Evolutionary conservation across 1,284 basidiomycete species (phyloP), one percentile per base, ranked within the genome.

Genomic region (Cryptococcus sp.): DNA sequence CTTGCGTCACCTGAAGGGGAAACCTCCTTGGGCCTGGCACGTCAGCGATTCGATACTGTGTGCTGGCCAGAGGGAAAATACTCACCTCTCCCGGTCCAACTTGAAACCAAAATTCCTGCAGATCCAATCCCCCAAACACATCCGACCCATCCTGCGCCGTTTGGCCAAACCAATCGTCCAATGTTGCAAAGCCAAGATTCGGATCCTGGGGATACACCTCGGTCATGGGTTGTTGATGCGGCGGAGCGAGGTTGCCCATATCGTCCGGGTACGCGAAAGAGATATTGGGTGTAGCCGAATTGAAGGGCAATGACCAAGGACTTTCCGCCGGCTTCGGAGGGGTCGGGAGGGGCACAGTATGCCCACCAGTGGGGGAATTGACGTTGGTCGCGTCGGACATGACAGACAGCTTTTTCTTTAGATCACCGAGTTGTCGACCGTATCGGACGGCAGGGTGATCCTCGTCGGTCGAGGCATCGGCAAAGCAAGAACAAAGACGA

Each of bases 391-490:
- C 24, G 5, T 60, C 58, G 5, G 58, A 56, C 33, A 68, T 53
- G 12, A 59, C 60, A 1, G 59, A 57, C 2, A 71, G 60, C 51
- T 65, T 68, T 38, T 58, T 54, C 14, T 60, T 57, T 22, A 71
- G 52, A 1, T 52, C 56, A 41, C 58, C 56, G 5, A 71, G 56
- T 48, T 71, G 68, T 7, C 56, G 56, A 1, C 68, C 67, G 50
- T 73, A 73, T 10, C 68, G 58, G 2, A 63, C 66, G 0, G 69
- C 67, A 4, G 69, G 69, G 50, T 71, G 66, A 44, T 69, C 63
- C 21, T 58, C 58, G 40, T 73, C 71, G 6, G 50, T 48, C 9
- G 68, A 69, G 18, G 63, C 58, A 6, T 60, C 50, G 1, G 59
- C 51, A 25, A 71, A 60, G 45, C 64, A 68, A 7, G 50, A 45